phyloP scores from a whole-genome alignment of 176 grass and related monocot genomes.

The Thalia dealbata region DNA sequence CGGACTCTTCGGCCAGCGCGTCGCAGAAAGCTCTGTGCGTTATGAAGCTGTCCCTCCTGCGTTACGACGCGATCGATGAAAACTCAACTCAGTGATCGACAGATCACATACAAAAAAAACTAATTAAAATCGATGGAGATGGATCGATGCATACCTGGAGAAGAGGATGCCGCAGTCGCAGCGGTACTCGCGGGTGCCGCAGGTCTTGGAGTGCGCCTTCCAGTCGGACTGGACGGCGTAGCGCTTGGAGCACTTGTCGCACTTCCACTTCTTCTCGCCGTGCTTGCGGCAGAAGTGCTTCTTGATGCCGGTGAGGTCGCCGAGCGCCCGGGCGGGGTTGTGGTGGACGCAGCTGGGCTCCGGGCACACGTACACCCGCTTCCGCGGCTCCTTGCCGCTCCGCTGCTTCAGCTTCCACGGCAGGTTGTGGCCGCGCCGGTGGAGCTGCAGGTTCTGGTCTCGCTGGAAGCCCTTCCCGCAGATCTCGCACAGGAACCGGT shows the following conservation, averaged over 20 bases:
- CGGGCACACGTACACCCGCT: conserved; percentile 86
- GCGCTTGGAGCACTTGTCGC: conserved; percentile 75
- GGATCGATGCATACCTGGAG: conserved; percentile 28
- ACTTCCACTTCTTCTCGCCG: conserved; percentile 99
- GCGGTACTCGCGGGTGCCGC: conserved; percentile 76
- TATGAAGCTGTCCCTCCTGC: conserved; percentile 77
- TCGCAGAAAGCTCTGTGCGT: conserved; percentile 90
- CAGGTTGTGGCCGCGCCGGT: conserved; percentile 79
- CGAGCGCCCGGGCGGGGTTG: conserved; percentile 64
- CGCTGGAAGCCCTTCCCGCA: conserved; percentile 93
- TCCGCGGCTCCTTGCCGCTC: conserved; percentile 61
- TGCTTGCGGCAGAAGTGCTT: conserved; percentile 99
- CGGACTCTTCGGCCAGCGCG: conserved; percentile 70
- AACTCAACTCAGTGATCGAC: too few relatives aligned
- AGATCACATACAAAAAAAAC: too few relatives aligned
- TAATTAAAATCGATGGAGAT: too few relatives aligned
- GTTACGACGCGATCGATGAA: too few relatives aligned
- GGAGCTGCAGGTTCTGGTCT: conserved; percentile 91
- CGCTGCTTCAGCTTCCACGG: conserved; percentile 86
- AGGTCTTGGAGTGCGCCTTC: conserved; percentile 93
- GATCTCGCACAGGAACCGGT: conserved; percentile 91
- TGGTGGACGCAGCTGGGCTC: conserved; percentile 81
- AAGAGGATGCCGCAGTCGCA: conserved; percentile 90
- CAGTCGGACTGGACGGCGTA: conserved; percentile 98
- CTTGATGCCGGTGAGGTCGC: conserved; percentile 94